These are phyloP conservation scores for Mortierella claussenii DNA, from an alignment of 192 early-diverging fungal genomes.

Conservation along the genomic window DNA sequence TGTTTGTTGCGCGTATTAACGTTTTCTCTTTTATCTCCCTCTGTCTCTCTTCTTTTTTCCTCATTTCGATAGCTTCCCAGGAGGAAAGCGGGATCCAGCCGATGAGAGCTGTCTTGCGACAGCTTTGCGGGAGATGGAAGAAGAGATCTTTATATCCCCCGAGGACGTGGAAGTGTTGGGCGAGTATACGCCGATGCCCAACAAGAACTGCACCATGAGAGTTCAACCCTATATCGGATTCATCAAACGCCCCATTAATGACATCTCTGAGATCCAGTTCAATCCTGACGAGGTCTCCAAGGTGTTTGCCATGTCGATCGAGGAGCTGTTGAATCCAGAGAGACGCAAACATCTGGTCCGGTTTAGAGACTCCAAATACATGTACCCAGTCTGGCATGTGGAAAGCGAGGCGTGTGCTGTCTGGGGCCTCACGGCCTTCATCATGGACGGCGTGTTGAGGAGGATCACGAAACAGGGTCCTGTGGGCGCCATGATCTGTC, in stretches of 20 bases:
- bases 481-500: constrained; percentile 33
- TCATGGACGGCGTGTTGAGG: constrained; percentile 68
- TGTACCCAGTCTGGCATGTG: constrained; percentile 66
- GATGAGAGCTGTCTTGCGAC: constrained; percentile 70
- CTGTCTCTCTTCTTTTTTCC: not conserved
- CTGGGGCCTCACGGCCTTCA: constrained; percentile 88
- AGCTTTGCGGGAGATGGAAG: constrained; percentile 85
- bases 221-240: constrained; percentile 74
- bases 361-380: constrained; percentile 64
- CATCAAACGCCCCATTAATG: constrained; percentile 55
- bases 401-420: constrained; percentile 53
- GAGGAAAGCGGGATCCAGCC: constrained; percentile 71
- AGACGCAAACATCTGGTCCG: constrained; percentile 42
- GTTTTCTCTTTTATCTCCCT: too few species aligned
- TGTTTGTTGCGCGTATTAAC: too few species aligned
- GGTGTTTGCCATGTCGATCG: constrained; percentile 78
- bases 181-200: constrained; percentile 68
- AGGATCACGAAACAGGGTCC: constrained; percentile 28
- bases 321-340: constrained; percentile 65
- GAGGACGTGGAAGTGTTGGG: constrained; percentile 69
- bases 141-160: constrained; percentile 75
- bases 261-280: constrained; percentile 46
- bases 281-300: constrained; percentile 75
- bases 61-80: constrained; percentile 78
- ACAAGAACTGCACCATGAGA: constrained; percentile 62